Conservation (phyloP, 768 basidiomycete species). For the Suillus alpinus region DNA sequence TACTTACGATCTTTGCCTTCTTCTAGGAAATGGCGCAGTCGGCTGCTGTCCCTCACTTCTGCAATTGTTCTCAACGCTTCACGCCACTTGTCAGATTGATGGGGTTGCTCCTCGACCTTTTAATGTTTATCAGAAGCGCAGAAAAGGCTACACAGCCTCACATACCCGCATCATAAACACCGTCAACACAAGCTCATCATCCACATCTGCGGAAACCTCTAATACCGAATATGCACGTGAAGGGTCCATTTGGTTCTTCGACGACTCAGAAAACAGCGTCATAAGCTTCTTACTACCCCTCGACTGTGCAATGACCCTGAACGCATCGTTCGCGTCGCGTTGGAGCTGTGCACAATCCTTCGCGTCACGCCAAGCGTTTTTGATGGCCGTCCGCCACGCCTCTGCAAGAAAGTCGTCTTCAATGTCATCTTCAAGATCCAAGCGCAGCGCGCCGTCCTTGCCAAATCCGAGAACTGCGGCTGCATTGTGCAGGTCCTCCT, state of each 20-base stretch:
- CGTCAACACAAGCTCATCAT: conserved; percentile 75
- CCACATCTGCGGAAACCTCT: conserved; percentile 66
- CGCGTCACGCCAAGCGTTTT: conserved; percentile 51
- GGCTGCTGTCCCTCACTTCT: conserved; percentile 69
- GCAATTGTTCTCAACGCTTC: conserved; percentile 75
- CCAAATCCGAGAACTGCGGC: conserved; percentile 65
- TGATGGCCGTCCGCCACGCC: conserved; percentile 62
- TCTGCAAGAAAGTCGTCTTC: conserved; percentile 67
- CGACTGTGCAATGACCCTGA: conserved; percentile 65
- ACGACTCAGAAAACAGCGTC: conserved; percentile 51
- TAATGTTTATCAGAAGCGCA: conserved; percentile 9
- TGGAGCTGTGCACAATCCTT: conserved; percentile 45
- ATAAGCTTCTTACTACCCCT: conserved; percentile 50
- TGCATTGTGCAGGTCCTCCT: conserved; percentile 50
- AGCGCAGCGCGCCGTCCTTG: conserved; percentile 48
- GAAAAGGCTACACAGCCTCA: conserved; percentile 9
- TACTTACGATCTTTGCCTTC: conserved; percentile 76
- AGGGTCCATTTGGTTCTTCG: conserved; percentile 60
- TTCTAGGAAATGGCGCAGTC: conserved; percentile 60
- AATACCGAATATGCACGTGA: conserved; percentile 70
- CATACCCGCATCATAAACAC: conserved; percentile 69
- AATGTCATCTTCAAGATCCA: conserved; percentile 71
- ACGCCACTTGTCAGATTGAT: conserved; percentile 64
- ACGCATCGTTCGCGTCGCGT: conserved; percentile 60
- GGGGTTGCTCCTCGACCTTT: conserved; percentile 71